These are phyloP conservation scores for Salvia splendens DNA, from an alignment of 257 asterid species.

Conservation along the genomic window DNA sequence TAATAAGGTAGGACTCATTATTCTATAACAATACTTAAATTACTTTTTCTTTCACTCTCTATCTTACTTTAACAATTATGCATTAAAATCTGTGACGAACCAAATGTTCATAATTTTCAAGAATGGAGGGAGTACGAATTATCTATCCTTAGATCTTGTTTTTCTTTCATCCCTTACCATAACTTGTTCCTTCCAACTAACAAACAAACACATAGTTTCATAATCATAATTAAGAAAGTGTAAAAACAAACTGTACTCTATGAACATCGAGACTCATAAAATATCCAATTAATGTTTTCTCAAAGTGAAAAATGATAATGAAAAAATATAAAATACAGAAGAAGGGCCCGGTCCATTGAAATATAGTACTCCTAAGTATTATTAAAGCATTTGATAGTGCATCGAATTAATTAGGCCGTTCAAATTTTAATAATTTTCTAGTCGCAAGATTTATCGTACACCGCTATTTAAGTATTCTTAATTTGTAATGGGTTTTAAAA, in stretches of 20 bases:
- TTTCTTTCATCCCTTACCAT: no score
- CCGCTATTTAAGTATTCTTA: slow-evolving; percentile 12
- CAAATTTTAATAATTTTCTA: slow-evolving; percentile 13
- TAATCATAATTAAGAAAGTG: background rate
- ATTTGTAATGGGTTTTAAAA: background rate
- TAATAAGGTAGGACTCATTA: no score
- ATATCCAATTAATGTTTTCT: background rate
- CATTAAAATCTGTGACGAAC: no score
- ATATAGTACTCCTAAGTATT: no score
- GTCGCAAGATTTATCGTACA: background rate
- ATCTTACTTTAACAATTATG: no score
- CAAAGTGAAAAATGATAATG: background rate
- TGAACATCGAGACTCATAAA: background rate
- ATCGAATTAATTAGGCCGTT: slow-evolving; percentile 30
- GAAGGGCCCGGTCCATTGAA: background rate
- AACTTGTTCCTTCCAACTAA: no score
- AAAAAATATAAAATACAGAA: background rate
- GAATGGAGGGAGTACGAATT: no score
- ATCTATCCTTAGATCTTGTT: no score
- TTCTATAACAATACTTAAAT: no score
- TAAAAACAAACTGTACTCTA: background rate
- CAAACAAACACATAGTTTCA: no score
- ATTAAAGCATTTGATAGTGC: slow-evolving; percentile 1
- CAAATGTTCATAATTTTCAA: no score
- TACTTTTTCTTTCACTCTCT: no score